These are phyloP conservation scores for Pseudopyricularia cyperi DNA, from an alignment of 2,329 filamentous ascomycete genomes.

Conservation along the genomic window DNA sequence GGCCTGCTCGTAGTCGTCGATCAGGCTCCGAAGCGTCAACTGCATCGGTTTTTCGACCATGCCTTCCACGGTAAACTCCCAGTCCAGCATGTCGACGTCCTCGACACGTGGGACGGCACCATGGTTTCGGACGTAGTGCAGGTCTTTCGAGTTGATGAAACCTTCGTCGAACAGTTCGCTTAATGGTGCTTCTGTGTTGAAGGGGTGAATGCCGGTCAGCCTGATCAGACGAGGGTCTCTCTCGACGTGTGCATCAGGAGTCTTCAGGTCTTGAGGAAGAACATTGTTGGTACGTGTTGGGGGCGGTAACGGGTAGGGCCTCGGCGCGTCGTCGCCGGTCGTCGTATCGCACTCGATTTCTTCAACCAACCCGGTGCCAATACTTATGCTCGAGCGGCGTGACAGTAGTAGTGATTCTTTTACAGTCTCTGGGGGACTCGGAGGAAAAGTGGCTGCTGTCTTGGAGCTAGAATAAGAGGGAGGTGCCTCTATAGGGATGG, in stretches of 20 bases:
- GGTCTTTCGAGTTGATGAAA: slow-evolving; percentile 73
- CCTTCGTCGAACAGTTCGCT: slow-evolving; percentile 65
- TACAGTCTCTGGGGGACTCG: slow-evolving; percentile 4
- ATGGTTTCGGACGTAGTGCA: slow-evolving; percentile 90
- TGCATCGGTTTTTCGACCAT: slow-evolving; percentile 66
- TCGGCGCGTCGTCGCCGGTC: slow-evolving; percentile 2
- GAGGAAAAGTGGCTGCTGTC: slow-evolving; percentile 2
- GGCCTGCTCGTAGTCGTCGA: slow-evolving; percentile 64
- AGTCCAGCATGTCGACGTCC: slow-evolving; percentile 60
- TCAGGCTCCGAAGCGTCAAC: slow-evolving; percentile 58
- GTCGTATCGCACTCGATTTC: neutral
- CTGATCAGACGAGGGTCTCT: slow-evolving; percentile 73
- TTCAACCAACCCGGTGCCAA: slow-evolving; percentile 8
- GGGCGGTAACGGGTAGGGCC: slow-evolving; percentile 55
- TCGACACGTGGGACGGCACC: slow-evolving; percentile 65
- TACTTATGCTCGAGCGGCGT: slow-evolving; percentile 12
- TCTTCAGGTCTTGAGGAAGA: slow-evolving; percentile 65
- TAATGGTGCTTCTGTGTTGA: slow-evolving; percentile 79
- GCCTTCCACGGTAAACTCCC: slow-evolving; percentile 76
- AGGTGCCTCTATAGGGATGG: neutral
- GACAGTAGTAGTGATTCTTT: neutral
- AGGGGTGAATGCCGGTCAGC: slow-evolving; percentile 78
- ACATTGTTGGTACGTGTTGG: slow-evolving; percentile 46
- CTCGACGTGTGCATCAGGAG: slow-evolving; percentile 69
- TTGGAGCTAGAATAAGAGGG: neutral